phyloP scores from a whole-genome alignment of 441 rosid genomes.

The Adansonia rubrostipa region DNA sequence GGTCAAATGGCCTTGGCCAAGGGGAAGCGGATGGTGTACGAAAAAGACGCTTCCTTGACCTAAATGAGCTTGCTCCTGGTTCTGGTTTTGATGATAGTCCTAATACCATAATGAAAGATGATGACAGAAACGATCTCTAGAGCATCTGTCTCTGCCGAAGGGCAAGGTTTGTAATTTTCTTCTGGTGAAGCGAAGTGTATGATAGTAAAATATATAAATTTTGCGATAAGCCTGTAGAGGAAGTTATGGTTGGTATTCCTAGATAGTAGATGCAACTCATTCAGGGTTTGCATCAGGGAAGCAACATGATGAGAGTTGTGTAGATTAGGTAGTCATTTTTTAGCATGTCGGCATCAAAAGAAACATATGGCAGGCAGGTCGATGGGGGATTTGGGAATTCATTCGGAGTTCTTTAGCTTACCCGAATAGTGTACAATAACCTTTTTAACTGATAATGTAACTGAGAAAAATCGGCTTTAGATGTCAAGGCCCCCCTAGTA shows the following conservation, averaged over 20 bases:
- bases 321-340: conserved; percentile 73
- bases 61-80: conserved; percentile 92
- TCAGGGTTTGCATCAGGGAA: conserved; percentile 45
- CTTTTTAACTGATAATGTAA: conserved; percentile 51
- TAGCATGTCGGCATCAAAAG: conserved; percentile 51
- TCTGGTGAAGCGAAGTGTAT: conserved; percentile 48
- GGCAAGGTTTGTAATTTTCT: conserved; percentile 39
- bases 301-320: conserved; percentile 40
- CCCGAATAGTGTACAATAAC: conserved; percentile 62
- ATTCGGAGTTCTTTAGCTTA: conserved; percentile 46
- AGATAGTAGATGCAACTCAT: conserved; percentile 41
- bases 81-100: conserved; percentile 92
- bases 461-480: conserved; percentile 46
- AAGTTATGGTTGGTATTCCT: conserved; percentile 38
- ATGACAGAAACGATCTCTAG: conserved; percentile 56
- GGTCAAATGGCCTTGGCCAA: conserved; percentile 55
- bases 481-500: conserved; percentile 38
- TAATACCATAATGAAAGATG: conserved; percentile 67
- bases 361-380: conserved; percentile 39
- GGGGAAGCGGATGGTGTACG: conserved; percentile 63
- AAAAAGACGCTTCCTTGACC: conserved; percentile 81
- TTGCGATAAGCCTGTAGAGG: conserved; percentile 50
- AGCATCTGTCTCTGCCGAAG: conserved; percentile 38
- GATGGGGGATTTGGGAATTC: conserved; percentile 32
- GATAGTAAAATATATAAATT: conserved; percentile 56